Base-by-base conservation (phyloP, 139 green algal genomes). In the Desmodesmus armatus region DNA sequence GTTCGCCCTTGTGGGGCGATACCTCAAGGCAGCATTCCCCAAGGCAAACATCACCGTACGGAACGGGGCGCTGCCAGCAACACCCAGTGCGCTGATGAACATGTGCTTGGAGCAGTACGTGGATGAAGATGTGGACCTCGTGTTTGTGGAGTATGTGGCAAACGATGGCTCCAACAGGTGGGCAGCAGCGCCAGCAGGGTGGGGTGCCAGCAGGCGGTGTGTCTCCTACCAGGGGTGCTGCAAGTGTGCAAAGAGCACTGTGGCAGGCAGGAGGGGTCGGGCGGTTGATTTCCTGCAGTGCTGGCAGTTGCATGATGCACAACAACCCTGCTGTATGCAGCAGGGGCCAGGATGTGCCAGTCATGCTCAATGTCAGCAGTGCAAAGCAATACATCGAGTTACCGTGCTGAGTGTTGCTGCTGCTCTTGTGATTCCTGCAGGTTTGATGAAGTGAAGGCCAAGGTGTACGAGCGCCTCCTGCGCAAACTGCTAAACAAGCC, bases 81-180 rank as follows among this genome's bases (percentile, higher is more conserved):
- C 82, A 29, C 82, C 82, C 58, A 82, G 70, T 53, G 82, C 82
- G 19, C 82, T 87, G 6, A 87, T 87, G 82, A 87, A 87, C 82
- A 87, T 87, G 82, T 87, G 82, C 82, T 39, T 87, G 19, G 82
- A 87, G 51, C 37, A 77, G 53, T 87, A 87, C 31, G 70, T 87
- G 9, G 70, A 87, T 51, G 70, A 49, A 1, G 82, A 82, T 25
- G 82, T 87, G 55, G 82, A 87, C 70, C 51, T 87, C 21, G 58
- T 87, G 39, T 87, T 87, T 53, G 82, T 87, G 71, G 82, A 87
- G 71, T 87, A 87, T 27, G 71, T 81, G 3, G 82, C 82, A 13
- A 87, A 87, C 41, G 82, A 87, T 37, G 82, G 82, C 58, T 23
- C 65, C 23, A 74, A 87, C 70, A 73, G 69, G 80, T 85, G 62